Base-by-base conservation (phyloP, 169 alveolate species). In the Cryptosporidium felis region DNA sequence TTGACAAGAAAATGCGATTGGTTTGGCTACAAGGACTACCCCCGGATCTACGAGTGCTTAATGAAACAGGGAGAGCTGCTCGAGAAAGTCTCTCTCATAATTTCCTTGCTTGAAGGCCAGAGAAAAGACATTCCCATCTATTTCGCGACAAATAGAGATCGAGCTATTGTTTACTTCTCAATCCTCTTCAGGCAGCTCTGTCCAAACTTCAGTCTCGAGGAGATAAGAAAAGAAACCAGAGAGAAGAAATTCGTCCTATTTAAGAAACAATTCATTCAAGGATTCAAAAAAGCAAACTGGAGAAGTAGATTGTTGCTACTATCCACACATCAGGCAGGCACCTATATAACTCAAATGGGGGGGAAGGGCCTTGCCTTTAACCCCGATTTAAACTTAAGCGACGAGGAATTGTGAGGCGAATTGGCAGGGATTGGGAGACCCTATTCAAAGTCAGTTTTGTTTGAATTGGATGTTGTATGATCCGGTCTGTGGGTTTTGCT, bases 391-490 rank as follows among this genome's bases (percentile, higher is more conserved):
- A 30, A 61, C 44, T 40, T 61, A n/a, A n/a, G n/a, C n/a, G n/a
- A n/a, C n/a, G n/a, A n/a, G n/a, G n/a, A n/a, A n/a, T n/a, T n/a
- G n/a, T n/a, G n/a, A n/a, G n/a, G n/a, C n/a, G n/a, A n/a, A n/a
- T n/a, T n/a, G n/a, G n/a, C n/a, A n/a, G n/a, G n/a, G n/a, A n/a
- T n/a, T n/a, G n/a, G n/a, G n/a, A n/a, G n/a, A n/a, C n/a, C n/a
- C n/a, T n/a, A n/a, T n/a, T n/a, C n/a, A n/a, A n/a, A 63, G 16
- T 89, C 34, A 38, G 74, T 91, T 91, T 80, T 94, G 97, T 80
- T 94, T 94, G 92, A 95, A 96, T 38, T 94, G 97, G 18, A 96
- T 96, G 67, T 94, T 95, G 91, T 95, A 96, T 41, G 97, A 92
- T 1, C 98, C 98, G 32, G 94, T 93, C 58, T 95, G 95, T 5